Evolutionary conservation across 352 stramenopile genomes (phyloP).

Genomic region (Phytophthora fragariae): DNA sequence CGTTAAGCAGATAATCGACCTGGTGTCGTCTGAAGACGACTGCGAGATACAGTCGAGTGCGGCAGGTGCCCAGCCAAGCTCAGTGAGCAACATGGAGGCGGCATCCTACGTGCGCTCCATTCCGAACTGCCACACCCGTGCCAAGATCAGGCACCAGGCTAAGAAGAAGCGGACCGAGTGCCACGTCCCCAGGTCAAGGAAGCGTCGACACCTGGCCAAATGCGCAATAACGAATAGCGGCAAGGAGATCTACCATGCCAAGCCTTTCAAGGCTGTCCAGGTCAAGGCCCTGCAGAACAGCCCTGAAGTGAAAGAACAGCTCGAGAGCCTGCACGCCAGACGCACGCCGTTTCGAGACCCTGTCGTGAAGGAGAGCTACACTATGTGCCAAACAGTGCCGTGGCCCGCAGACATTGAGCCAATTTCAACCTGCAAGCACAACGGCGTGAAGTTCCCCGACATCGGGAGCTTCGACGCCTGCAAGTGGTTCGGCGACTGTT

Average conservation of each 20-base stretch:
- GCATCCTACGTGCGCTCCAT: too few relatives aligned
- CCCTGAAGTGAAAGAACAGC: background rate
- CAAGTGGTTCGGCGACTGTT: conserved; percentile 9
- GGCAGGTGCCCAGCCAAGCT: too few relatives aligned
- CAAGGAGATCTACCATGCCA: conserved; percentile 14
- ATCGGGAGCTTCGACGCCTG: conserved; percentile 11
- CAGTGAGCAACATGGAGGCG: too few relatives aligned
- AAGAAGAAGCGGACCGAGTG: conserved; percentile 6
- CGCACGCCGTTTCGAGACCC: background rate
- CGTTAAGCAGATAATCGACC: too few relatives aligned
- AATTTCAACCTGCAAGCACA: conserved; percentile 6
- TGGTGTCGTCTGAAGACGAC: too few relatives aligned
- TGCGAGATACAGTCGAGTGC: too few relatives aligned
- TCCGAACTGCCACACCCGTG: conserved; percentile 7
- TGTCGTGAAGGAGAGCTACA: background rate
- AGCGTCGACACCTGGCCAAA: conserved; percentile 5
- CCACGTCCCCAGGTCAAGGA: conserved; percentile 13
- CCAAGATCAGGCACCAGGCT: conserved; percentile 18
- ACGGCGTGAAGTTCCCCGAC: conserved; percentile 9
- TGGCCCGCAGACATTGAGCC: conserved; percentile 1
- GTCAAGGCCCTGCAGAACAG: conserved; percentile 5
- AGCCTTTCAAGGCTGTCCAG: background rate
- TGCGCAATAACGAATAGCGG: conserved; percentile 9
- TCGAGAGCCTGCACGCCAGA: conserved; percentile 2
- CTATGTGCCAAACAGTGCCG: background rate